Evolutionary conservation across 1,139 yeast genomes (phyloP), one percentile per base, ranked within the genome.

Genomic region (Geotrichum citri-aurantii): DNA sequence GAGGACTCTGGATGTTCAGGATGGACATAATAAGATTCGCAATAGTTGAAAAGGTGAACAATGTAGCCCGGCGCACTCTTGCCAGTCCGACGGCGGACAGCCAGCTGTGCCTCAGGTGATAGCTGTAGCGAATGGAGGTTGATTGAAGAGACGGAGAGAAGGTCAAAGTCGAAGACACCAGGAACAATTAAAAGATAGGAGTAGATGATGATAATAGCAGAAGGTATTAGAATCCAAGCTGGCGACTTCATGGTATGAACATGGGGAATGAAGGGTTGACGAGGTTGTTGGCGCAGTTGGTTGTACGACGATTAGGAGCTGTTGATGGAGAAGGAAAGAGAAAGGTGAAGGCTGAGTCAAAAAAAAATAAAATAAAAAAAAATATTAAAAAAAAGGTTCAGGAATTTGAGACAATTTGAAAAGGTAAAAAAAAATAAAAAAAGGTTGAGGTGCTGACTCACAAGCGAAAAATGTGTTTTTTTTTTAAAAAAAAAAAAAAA

Each of bases 211-310:
- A 56, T 51, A n/a, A 56, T 46, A 21, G 48, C 47, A 2, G 58
- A 56, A 33, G 58, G 58, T 12, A 56, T 51, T 10, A 56, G 49
- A 21, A 56, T 56, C 58, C 58, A 56, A 14, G 58, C 58, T 11
- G 58, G 58, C 3, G 58, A 56, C 50, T 56, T 56, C 58, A 56
- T 56, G 19, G 21, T 37, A 37, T 37, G 7, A 7, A 37, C 44
- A 37, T 37, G 17, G 44, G 44, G 44, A 37, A 14, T n/a, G 42
- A n/a, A 37, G 17, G 17, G 21, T 3, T 11, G 19, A n/a, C 14
- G 44, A n/a, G 44, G n/a, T n/a, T 17, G 12, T 37, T n/a, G 44
- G 17, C 44, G 17, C 44, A n/a, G 44, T 37, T 37, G 23, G 10
- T n/a, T 3, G 19, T 31, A 11, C 8, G 8, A 31, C 37, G 37